phyloP scores from a whole-genome alignment of 225 moss, liverwort and hornwort species.

The Physcomitrellopsis africana region DNA sequence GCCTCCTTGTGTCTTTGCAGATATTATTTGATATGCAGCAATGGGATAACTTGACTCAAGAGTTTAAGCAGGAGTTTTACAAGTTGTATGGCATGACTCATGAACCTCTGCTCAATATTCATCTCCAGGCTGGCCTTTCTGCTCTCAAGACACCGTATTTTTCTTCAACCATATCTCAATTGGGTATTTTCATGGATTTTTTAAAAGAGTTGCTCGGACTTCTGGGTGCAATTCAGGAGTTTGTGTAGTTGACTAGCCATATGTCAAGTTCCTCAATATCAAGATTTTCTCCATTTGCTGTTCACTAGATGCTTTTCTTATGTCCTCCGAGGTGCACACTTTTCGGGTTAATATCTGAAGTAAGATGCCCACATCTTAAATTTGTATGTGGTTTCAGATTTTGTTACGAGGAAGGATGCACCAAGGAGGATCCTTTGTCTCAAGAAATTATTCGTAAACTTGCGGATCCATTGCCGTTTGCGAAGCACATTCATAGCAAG shows the following conservation, averaged over 20 bases:
- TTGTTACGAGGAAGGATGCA: conserved; percentile 96
- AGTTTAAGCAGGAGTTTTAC: conserved; percentile 98
- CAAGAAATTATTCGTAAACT: conserved; percentile 87
- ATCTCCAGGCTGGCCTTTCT: conserved; percentile 97
- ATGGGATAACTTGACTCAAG: conserved; percentile 95
- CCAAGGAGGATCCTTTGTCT: conserved; percentile 97
- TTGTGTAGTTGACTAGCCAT: conserved; percentile 6
- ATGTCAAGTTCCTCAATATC: conserved; percentile 2
- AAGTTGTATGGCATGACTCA: conserved; percentile 98
- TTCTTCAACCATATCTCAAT: conserved; percentile 24
- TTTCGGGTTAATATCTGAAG: conserved; percentile 6
- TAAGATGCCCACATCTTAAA: conserved; percentile 21
- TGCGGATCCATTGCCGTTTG: conserved; percentile 93
- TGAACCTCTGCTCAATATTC: conserved; percentile 95
- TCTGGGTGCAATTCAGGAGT: conserved; percentile 1
- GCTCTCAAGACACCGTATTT: conserved; percentile 97
- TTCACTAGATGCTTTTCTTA: conserved; percentile 15
- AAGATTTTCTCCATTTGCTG: background rate
- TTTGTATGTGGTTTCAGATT: conserved; percentile 49
- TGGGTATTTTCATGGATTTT: conserved; percentile 4
- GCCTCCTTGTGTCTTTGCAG: conserved; percentile 51
- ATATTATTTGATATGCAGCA: conserved; percentile 92
- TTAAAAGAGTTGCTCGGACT: conserved; percentile 15
- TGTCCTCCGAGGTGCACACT: background rate
- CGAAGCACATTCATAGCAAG: conserved; percentile 96